Conservation (phyloP, 805 yeast genomes). For the Hanseniaspora osmophila region DNA sequence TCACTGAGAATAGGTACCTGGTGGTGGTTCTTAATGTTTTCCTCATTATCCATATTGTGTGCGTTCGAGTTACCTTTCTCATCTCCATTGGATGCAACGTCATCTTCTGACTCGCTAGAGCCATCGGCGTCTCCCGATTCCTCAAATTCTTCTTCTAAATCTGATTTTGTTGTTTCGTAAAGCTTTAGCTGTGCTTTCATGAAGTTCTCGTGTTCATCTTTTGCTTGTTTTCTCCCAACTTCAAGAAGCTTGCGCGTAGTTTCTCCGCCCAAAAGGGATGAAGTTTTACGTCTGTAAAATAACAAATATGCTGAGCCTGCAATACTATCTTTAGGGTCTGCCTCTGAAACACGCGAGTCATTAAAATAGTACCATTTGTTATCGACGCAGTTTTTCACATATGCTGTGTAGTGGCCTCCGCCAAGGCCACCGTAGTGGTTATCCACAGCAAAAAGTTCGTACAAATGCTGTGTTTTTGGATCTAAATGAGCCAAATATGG, state of each 20-base stretch:
- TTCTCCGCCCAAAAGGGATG: slow-evolving; percentile 33
- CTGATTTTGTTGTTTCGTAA: slow-evolving; percentile 16
- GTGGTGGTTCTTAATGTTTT: too few relatives aligned
- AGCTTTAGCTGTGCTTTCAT: slow-evolving; percentile 14
- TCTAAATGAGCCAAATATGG: slow-evolving; percentile 30
- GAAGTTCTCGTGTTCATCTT: slow-evolving; percentile 12
- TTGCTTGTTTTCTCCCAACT: slow-evolving; percentile 27
- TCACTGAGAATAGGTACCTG: too few relatives aligned
- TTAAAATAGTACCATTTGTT: slow-evolving; percentile 79
- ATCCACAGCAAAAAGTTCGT: slow-evolving; percentile 85
- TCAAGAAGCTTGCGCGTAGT: slow-evolving; percentile 27
- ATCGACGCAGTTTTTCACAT: slow-evolving; percentile 66
- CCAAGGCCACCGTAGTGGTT: slow-evolving; percentile 94
- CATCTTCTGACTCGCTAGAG: slow-evolving; percentile 7
- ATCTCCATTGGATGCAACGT: slow-evolving; percentile 8
- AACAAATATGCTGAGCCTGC: slow-evolving; percentile 76
- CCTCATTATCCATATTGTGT: not conserved
- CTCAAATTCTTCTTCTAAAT: slow-evolving; percentile 11
- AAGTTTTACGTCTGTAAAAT: slow-evolving; percentile 52
- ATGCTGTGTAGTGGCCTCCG: slow-evolving; percentile 94
- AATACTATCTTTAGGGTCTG: slow-evolving; percentile 45
- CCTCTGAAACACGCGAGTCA: slow-evolving; percentile 59
- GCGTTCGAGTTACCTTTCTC: slow-evolving; percentile 1
- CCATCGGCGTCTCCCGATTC: slow-evolving; percentile 8
- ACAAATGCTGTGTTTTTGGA: slow-evolving; percentile 27